A percentile compares a stretch with the other conserved stretches of the same genome.
Evolutionary conservation across 768 basidiomycete genomes (phyloP).

Genomic region (Cystoderma amianthinum): DNA sequence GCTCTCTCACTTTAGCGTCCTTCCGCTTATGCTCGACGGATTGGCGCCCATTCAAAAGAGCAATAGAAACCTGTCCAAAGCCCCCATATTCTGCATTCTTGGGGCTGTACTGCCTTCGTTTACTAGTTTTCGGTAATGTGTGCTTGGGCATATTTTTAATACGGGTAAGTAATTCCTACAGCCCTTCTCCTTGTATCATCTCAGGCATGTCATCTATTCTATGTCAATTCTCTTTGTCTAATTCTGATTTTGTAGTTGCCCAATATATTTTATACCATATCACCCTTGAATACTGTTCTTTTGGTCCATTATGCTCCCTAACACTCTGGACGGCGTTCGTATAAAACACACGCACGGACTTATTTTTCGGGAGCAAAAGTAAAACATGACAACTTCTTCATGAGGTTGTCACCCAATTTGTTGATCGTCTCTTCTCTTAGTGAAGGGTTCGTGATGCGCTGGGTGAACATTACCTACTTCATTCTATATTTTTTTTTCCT

Average conservation of each 20-base stretch:
- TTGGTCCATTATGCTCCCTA: constrained; percentile 53
- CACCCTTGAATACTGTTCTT: constrained; percentile 2
- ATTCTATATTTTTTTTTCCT: background rate
- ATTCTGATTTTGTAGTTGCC: too few relatives aligned
- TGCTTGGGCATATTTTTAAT: background rate
- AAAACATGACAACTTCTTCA: background rate
- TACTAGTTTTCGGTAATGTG: background rate
- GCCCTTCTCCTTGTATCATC: background rate
- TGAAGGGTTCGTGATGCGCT: background rate
- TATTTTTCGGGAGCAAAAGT: constrained; percentile 94
- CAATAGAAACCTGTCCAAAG: constrained; percentile 30
- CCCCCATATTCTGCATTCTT: constrained; percentile 5
- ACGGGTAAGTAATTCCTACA: constrained; percentile 1
- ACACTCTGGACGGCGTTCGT: constrained; percentile 91
- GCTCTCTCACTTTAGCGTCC: constrained; percentile 87
- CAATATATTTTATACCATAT: too few relatives aligned
- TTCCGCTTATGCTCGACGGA: constrained; percentile 51
- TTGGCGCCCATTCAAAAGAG: constrained; percentile 84
- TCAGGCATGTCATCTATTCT: too few relatives aligned
- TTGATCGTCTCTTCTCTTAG: background rate
- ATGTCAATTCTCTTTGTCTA: background rate
- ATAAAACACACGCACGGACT: constrained; percentile 71
- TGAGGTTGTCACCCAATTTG: background rate
- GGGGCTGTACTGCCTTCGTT: background rate
- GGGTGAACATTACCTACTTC: background rate